phyloP scores from a whole-genome alignment of 164 flowering plant genomes.

The Aristolochia contorta region DNA sequence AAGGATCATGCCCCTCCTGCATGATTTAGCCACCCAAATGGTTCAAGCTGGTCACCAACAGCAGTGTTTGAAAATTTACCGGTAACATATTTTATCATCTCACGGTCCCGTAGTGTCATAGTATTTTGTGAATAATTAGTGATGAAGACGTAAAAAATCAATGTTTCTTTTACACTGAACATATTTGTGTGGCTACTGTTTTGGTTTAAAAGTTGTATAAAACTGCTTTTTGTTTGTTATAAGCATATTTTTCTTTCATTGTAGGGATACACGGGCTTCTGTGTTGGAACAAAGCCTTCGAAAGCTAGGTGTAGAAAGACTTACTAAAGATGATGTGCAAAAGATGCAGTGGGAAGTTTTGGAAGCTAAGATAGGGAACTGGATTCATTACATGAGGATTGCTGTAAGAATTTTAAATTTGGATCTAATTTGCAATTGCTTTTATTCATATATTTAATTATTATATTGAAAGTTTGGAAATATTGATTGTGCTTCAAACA shows the following conservation, averaged over 20 bases:
- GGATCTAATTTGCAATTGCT: no score
- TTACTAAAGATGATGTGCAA: slow-evolving; percentile 88
- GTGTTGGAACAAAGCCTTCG: slow-evolving; percentile 74
- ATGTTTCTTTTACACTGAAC: background rate
- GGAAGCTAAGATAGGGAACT: slow-evolving; percentile 89
- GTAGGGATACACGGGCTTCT: slow-evolving; percentile 74
- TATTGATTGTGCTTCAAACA: slow-evolving; percentile 26
- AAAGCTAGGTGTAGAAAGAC: slow-evolving; percentile 86
- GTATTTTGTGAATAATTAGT: no score
- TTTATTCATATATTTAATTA: no score
- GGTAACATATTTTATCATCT: slow-evolving; percentile 23
- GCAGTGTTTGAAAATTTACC: slow-evolving; percentile 59
- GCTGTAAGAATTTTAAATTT: slow-evolving; percentile 41
- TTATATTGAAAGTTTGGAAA: no score
- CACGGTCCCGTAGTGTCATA: no score
- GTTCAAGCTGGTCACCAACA: slow-evolving; percentile 70
- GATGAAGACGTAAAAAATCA: no score
- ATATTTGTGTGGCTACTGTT: background rate
- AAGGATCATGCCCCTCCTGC: slow-evolving; percentile 73
- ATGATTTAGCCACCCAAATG: slow-evolving; percentile 81
- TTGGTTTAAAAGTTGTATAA: no score
- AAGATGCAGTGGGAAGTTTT: slow-evolving; percentile 96
- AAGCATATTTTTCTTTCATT: background rate
- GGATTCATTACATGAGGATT: slow-evolving; percentile 88
- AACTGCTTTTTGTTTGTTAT: background rate